Evolutionary conservation across 1,284 basidiomycete species (phyloP).

Genomic region (Porogramme epimiltina): DNA sequence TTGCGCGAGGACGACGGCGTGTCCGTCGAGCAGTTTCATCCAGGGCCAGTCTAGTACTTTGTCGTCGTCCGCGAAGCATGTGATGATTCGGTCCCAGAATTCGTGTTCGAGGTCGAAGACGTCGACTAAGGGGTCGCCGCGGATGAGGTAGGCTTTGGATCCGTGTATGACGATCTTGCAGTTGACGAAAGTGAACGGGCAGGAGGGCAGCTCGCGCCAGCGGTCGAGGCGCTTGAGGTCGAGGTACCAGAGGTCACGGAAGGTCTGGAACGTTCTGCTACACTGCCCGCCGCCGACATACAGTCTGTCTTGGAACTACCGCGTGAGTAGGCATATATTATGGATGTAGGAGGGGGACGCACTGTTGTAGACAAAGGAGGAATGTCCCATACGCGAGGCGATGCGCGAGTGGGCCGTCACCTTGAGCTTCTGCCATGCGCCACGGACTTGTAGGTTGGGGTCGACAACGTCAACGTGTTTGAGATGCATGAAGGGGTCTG

Average conservation of each 20-base stretch:
- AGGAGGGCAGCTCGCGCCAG: conserved; percentile 36
- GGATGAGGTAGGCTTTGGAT: conserved; percentile 37
- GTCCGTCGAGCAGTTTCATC: conserved; percentile 24
- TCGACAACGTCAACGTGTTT: no score
- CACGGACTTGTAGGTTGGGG: no score
- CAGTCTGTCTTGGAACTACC: conserved; percentile 27
- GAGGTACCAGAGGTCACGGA: conserved; percentile 36
- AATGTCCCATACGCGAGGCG: conserved; percentile 23
- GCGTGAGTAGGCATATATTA: background rate
- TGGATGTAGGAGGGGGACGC: background rate
- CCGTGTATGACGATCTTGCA: conserved; percentile 33
- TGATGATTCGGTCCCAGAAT: conserved; percentile 32
- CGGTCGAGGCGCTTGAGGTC: conserved; percentile 31
- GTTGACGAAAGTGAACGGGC: conserved; percentile 21
- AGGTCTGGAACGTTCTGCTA: conserved; percentile 28
- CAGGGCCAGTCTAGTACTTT: conserved; percentile 31
- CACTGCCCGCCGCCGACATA: conserved; percentile 38
- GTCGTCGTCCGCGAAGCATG: conserved; percentile 26
- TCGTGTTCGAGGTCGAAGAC: conserved; percentile 37
- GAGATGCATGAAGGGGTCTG: no score
- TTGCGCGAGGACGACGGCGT: conserved; percentile 29
- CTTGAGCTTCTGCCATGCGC: no score
- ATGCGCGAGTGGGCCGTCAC: no score
- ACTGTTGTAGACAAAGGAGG: conserved; percentile 28
- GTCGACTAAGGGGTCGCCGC: conserved; percentile 28